Evolutionary conservation across 2,329 filamentous ascomycete genomes (phyloP).

Genomic region (Proliferodiscus dingleyae): DNA sequence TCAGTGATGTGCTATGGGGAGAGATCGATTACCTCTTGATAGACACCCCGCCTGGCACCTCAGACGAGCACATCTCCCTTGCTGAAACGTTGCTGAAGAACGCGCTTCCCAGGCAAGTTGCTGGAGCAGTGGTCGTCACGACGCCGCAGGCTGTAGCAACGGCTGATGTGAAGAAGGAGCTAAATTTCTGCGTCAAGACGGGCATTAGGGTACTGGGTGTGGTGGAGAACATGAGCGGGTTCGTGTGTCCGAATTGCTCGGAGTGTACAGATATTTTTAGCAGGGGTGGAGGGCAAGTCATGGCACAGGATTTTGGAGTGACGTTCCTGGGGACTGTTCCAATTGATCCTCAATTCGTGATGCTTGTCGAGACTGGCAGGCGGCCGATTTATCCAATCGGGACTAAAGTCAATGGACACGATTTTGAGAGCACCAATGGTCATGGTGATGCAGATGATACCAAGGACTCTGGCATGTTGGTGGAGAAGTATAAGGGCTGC

Average conservation of each 20-base stretch:
- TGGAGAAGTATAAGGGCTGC: slow-evolving; percentile 69
- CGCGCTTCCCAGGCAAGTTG: slow-evolving; percentile 61
- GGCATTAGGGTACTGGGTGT: slow-evolving; percentile 86
- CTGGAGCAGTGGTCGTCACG: slow-evolving; percentile 89
- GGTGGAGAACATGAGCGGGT: slow-evolving; percentile 94
- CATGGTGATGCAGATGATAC: slow-evolving; percentile 27
- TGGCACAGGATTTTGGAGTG: slow-evolving; percentile 82
- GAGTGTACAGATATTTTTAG: slow-evolving; percentile 94
- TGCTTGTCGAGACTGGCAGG: slow-evolving; percentile 71
- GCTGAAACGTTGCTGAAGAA: slow-evolving; percentile 74
- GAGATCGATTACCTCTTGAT: slow-evolving; percentile 88
- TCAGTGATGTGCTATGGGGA: slow-evolving; percentile 86
- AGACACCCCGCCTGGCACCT: slow-evolving; percentile 93
- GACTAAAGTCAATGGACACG: slow-evolving; percentile 54
- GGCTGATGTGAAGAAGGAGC: slow-evolving; percentile 82
- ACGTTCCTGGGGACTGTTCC: slow-evolving; percentile 82
- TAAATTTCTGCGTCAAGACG: slow-evolving; percentile 78
- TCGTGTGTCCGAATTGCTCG: slow-evolving; percentile 72
- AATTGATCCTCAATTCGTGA: slow-evolving; percentile 88
- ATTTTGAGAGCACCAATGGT: slow-evolving; percentile 37
- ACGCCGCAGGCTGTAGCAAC: slow-evolving; percentile 93
- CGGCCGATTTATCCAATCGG: slow-evolving; percentile 65
- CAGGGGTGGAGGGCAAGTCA: slow-evolving; percentile 80
- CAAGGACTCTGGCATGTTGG: slow-evolving; percentile 45
- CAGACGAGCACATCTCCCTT: slow-evolving; percentile 93